Base-by-base conservation (phyloP, 768 basidiomycete species). In the Suillus subluteus region DNA sequence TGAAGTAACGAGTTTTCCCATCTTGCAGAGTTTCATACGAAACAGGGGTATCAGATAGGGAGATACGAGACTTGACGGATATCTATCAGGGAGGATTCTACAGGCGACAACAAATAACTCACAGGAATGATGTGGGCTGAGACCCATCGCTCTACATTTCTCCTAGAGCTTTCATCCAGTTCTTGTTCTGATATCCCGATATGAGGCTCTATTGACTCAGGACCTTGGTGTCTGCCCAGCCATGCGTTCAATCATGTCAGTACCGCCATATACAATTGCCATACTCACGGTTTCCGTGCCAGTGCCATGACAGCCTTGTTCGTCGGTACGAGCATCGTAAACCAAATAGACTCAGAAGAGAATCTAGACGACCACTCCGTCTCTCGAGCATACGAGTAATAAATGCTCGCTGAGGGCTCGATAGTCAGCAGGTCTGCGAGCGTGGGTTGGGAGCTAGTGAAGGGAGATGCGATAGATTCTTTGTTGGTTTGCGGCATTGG, bases 251-350 rank as follows among this genome's bases (percentile, higher is more conserved):
- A 13, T 59, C 26, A 41, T 8, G 38, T 16, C 23, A 35, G 11
- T 30, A 32, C 12, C 16, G 3, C 32, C 37, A 62, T 11, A 48
- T 7, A 40, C 12, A 21, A 63, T 16, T 50, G n/a, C 13, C 62
- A 41, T 1, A 82, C 91, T 79, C 78, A 96, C 92, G 95, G 95
- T 78, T 96, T 95, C 72, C 88, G 80, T 3, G 88, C 75, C 63
- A 95, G 79, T 5, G 89, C 88, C 87, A 95, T 93, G 18, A 96
- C 87, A 11, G 94, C 95, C 76, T 90, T 92, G 77, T 97, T 96
- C 32, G 91, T 92, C 0, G 95, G 95, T 6, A 90, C 94, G 52
- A 97, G 83, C 12, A 96, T 62, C 0, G 94, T 94, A 64, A 80
- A 76, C 8, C 73, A 64, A 21, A 76, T 73, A 37, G 71, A 63